A percentile compares a stretch with the other conserved stretches of the same genome.
Evolutionary conservation across 179 eudicot species (phyloP).

Genomic region (Spergularia azorica): DNA sequence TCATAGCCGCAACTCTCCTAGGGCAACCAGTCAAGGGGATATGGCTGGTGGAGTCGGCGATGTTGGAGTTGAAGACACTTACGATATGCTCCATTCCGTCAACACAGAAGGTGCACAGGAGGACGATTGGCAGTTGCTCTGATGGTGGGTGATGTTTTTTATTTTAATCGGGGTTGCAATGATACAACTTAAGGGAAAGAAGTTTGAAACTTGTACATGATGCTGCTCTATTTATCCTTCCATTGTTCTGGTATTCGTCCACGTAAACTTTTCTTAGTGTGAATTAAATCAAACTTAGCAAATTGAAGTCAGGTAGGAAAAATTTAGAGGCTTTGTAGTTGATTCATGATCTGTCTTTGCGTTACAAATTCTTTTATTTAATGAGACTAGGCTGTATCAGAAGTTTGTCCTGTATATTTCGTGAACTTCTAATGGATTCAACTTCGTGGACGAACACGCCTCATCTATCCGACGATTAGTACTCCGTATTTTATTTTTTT

Average conservation of each 20-base stretch:
- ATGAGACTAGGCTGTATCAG: conserved; percentile 15
- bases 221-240: neutral
- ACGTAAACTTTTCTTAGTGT: conserved; percentile 5
- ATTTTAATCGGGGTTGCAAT: conserved; percentile 15
- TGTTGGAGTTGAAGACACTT: conserved; percentile 37
- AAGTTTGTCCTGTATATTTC: neutral
- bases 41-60: conserved; percentile 19
- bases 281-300: conserved; percentile 9
- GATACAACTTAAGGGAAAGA: neutral
- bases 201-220: conserved; percentile 21
- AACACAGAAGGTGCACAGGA: conserved; percentile 47
- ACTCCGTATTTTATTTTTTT: too few species aligned
- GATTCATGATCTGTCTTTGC: conserved; percentile 1
- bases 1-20: conserved; percentile 39
- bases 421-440: too few species aligned
- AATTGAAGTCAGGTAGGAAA: conserved; percentile 7
- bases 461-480: too few species aligned
- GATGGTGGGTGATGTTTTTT: conserved; percentile 25
- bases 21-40: conserved; percentile 27
- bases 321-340: neutral
- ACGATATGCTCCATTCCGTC: conserved; percentile 37
- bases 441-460: too few species aligned
- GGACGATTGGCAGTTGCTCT: conserved; percentile 87
- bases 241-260: conserved; percentile 19
- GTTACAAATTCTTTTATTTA: conserved; percentile 22